Conservation (phyloP, 2,329 filamentous ascomycete genomes). For the Anthostomella pinea region DNA sequence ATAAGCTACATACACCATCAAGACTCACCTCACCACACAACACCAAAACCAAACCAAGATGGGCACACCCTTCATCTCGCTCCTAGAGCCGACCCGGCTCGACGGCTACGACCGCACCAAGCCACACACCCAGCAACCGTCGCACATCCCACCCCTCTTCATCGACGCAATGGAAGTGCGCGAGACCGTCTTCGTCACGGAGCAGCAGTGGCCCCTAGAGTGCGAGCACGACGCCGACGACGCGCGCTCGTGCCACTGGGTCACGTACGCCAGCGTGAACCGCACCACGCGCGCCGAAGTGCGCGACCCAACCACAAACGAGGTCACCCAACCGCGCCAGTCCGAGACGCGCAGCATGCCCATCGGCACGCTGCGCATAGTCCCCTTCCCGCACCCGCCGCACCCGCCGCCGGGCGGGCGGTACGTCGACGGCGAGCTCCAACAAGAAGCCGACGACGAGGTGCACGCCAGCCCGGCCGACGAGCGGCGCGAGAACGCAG, state of each 20-base stretch:
- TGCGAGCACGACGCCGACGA: slow-evolving; percentile 83
- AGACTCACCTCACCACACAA: background rate
- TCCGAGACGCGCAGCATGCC: slow-evolving; percentile 49
- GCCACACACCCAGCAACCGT: slow-evolving; percentile 42
- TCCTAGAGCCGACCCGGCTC: slow-evolving; percentile 48
- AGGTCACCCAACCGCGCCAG: slow-evolving; percentile 39
- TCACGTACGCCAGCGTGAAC: slow-evolving; percentile 70
- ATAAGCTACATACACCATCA: too few species aligned
- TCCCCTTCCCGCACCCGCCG: slow-evolving; percentile 73
- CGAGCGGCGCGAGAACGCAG: slow-evolving; percentile 21
- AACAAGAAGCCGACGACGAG: slow-evolving; percentile 17
- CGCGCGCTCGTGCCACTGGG: slow-evolving; percentile 77
- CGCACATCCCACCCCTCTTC: slow-evolving; percentile 53
- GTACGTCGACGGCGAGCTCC: slow-evolving; percentile 45
- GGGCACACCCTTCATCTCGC: slow-evolving; percentile 49
- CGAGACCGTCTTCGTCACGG: slow-evolving; percentile 57
- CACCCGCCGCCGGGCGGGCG: slow-evolving; percentile 54
- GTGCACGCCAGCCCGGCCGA: too few species aligned
- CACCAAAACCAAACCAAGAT: slow-evolving; percentile 28
- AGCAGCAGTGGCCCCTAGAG: slow-evolving; percentile 57
- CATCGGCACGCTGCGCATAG: slow-evolving; percentile 74
- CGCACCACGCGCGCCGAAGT: slow-evolving; percentile 38
- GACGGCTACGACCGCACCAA: slow-evolving; percentile 43
- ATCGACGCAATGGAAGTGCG: slow-evolving; percentile 63
- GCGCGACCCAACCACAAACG: slow-evolving; percentile 40